Evolutionary conservation across 2,329 filamentous ascomycete species (phyloP).

Genomic region (Chaetomiaceae sp.): DNA sequence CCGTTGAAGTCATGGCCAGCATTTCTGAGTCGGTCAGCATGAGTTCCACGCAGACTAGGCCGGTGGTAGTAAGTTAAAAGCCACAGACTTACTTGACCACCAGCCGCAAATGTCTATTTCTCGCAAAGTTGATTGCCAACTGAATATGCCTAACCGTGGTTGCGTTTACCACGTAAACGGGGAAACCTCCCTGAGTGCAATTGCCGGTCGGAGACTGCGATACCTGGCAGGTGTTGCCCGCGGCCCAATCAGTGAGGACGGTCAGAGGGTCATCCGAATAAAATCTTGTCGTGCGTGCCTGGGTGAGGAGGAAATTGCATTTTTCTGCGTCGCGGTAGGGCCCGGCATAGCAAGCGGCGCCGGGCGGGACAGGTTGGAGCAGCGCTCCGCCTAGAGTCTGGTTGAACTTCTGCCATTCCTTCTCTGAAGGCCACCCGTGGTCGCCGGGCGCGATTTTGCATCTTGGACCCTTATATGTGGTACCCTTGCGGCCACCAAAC

Average conservation of each 20-base stretch:
- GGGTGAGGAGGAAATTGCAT: slow-evolving; percentile 29
- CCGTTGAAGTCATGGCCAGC: slow-evolving; percentile 46
- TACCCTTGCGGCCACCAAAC: too few relatives aligned
- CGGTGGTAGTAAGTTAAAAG: not conserved
- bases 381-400: slow-evolving; percentile 29
- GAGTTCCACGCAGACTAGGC: too few relatives aligned
- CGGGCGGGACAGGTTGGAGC: slow-evolving; percentile 30
- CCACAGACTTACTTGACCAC: slow-evolving; percentile 40
- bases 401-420: too few relatives aligned
- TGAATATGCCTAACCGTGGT: slow-evolving; percentile 35
- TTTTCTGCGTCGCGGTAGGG: slow-evolving; percentile 25
- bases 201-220: slow-evolving; percentile 25
- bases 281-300: slow-evolving; percentile 17
- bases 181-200: slow-evolving; percentile 35
- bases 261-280: slow-evolving; percentile 35
- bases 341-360: slow-evolving; percentile 30
- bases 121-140: slow-evolving; percentile 37
- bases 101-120: slow-evolving; percentile 34
- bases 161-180: slow-evolving; percentile 36
- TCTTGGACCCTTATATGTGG: too few relatives aligned
- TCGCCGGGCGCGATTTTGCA: too few relatives aligned
- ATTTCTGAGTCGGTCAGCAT: slow-evolving; percentile 31
- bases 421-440: too few relatives aligned
- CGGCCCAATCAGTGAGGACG: slow-evolving; percentile 30
- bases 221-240: slow-evolving; percentile 33